Conservation (phyloP, 169 alveolate species). For the Plasmodium sp. region DNA sequence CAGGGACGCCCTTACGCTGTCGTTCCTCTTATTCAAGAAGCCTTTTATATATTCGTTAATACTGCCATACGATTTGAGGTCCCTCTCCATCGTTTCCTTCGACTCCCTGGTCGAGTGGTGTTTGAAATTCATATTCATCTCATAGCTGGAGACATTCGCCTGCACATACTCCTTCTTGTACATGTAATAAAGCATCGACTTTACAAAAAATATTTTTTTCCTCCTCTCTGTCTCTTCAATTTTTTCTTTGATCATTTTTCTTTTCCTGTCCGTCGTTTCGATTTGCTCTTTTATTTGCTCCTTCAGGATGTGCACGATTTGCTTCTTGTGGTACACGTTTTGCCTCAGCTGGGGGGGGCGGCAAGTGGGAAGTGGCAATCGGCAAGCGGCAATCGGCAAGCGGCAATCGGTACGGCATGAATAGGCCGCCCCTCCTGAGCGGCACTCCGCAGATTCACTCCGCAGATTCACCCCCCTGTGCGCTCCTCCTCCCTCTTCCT, state of each 20-base stretch:
- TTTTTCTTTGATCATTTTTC: conserved; percentile 6
- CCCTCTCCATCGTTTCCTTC: conserved; percentile 36
- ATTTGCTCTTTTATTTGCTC: conserved; percentile 64
- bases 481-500: background rate
- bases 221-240: conserved; percentile 35
- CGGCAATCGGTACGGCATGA: background rate
- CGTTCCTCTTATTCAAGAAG: conserved; percentile 55
- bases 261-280: conserved; percentile 37
- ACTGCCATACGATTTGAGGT: conserved; percentile 12
- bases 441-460: background rate
- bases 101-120: background rate
- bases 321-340: conserved; percentile 67
- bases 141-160: conserved; percentile 22
- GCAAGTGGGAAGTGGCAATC: background rate
- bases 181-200: conserved; percentile 61
- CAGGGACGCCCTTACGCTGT: conserved; percentile 16
- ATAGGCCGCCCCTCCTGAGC: background rate
- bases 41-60: conserved; percentile 40
- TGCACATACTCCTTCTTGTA: conserved; percentile 63
- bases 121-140: conserved; percentile 24
- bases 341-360: conserved; percentile 8
- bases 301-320: conserved; percentile 45
- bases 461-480: too few species aligned
- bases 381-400: background rate
- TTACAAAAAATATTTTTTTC: conserved; percentile 64